A percentile compares a stretch with the other conserved stretches of the same genome.
These are phyloP conservation scores for Aspergillus glaucus DNA, from an alignment of 2,329 filamentous ascomycete species.

Conservation along the genomic window DNA sequence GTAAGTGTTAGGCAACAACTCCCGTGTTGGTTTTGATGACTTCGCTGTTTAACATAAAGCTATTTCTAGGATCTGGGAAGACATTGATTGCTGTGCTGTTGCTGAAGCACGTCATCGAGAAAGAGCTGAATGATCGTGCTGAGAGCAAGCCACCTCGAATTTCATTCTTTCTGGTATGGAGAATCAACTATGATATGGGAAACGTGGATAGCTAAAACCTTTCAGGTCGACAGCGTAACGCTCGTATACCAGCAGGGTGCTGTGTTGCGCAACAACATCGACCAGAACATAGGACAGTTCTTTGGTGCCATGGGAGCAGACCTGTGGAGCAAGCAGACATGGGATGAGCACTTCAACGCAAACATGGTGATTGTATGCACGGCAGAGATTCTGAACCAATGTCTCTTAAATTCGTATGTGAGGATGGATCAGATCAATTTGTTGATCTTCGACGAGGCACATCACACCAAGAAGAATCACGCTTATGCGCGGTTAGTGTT, in stretches of 20 bases:
- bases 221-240: conserved; percentile 73
- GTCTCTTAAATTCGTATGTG: conserved; percentile 72
- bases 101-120: conserved; percentile 66
- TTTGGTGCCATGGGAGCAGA: conserved; percentile 63
- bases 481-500: conserved; percentile 62
- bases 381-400: conserved; percentile 75
- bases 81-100: conserved; percentile 91
- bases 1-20: conserved; percentile 31
- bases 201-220: conserved; percentile 7
- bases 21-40: not conserved
- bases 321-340: conserved; percentile 55
- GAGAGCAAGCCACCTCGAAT: conserved; percentile 56
- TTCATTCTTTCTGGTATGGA: conserved; percentile 72
- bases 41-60: not conserved
- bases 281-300: conserved; percentile 66
- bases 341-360: conserved; percentile 52
- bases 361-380: conserved; percentile 90
- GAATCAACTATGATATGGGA: not conserved
- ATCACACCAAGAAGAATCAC: conserved; percentile 92
- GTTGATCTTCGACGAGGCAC: conserved; percentile 90
- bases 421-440: conserved; percentile 79
- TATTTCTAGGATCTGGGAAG: conserved; percentile 69
- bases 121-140: conserved; percentile 66
- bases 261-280: conserved; percentile 74
- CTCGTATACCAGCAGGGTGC: conserved; percentile 84